A percentile compares a stretch with the other conserved stretches of the same genome.
phyloP scores from a whole-genome alignment of 371 early-diverging fungal genomes.

The Rhizomucor miehei region DNA sequence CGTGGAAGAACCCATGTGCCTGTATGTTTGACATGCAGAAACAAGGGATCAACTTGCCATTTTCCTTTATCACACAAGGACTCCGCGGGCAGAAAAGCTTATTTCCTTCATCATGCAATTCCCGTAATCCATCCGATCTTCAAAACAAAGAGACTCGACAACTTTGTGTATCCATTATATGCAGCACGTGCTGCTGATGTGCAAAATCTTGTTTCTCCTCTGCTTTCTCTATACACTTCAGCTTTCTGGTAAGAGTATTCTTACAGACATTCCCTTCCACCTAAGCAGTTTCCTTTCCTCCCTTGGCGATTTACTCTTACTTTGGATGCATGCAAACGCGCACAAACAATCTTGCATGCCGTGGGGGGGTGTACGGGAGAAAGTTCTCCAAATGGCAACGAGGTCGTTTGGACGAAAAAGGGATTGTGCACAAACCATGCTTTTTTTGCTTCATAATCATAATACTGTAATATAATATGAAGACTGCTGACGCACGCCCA shows the following conservation, averaged over 20 bases:
- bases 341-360: constrained; percentile 5
- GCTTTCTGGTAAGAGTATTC: too few relatives aligned
- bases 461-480: background rate
- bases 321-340: constrained; percentile 6
- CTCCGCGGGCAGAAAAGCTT: too few relatives aligned
- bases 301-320: background rate
- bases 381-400: background rate
- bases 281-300: background rate
- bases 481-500: background rate
- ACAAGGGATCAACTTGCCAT: constrained; percentile 1
- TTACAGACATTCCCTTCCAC: background rate
- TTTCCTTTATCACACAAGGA: background rate
- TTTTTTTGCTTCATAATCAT: background rate
- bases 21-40: constrained; percentile 5
- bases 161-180: too few relatives aligned
- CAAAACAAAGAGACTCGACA: too few relatives aligned
- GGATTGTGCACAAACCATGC: constrained; percentile 11
- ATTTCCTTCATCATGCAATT: too few relatives aligned
- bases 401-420: background rate
- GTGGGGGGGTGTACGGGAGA: background rate
- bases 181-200: too few relatives aligned
- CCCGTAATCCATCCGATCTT: too few relatives aligned
- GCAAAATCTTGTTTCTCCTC: too few relatives aligned
- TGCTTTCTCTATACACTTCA: too few relatives aligned
- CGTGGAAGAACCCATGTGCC: constrained; percentile 2